A percentile compares a stretch with the other conserved stretches of the same genome.
Conservation (phyloP, 768 basidiomycete genomes). For the Clathrus columnatus region DNA sequence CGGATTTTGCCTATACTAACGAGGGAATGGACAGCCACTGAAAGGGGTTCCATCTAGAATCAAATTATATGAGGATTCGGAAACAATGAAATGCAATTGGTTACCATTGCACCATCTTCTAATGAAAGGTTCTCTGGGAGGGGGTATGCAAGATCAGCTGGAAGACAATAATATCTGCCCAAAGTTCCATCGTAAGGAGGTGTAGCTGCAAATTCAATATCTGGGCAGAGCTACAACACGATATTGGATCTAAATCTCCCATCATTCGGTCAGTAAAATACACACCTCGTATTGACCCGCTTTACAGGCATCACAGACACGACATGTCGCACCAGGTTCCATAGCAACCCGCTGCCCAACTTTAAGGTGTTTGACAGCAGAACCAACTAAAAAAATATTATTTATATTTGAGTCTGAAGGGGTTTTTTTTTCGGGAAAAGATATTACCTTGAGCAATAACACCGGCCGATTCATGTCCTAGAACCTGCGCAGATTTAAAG, state of each 20-base stretch:
- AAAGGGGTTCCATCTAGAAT: conserved; percentile 81
- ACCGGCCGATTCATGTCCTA: conserved; percentile 91
- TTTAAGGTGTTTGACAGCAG: conserved; percentile 66
- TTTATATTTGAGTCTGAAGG: too few relatives aligned
- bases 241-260: neutral
- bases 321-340: conserved; percentile 85
- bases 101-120: conserved; percentile 94
- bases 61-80: neutral
- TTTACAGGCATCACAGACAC: conserved; percentile 79
- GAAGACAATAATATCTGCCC: conserved; percentile 75
- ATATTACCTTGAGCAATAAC: conserved; percentile 55
- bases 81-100: neutral
- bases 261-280: conserved; percentile 3
- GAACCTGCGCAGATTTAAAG: conserved; percentile 41
- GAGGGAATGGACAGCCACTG: conserved; percentile 87
- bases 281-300: conserved; percentile 72
- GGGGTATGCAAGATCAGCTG: conserved; percentile 74
- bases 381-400: conserved; percentile 46
- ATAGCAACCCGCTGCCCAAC: conserved; percentile 84
- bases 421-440: neutral
- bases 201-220: conserved; percentile 86
- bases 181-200: conserved; percentile 92
- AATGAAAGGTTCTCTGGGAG: conserved; percentile 79
- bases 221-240: conserved; percentile 59
- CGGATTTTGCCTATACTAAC: conserved; percentile 64